phyloP scores from a whole-genome alignment of 441 rosid species.

The Dalechampia spathulata region DNA sequence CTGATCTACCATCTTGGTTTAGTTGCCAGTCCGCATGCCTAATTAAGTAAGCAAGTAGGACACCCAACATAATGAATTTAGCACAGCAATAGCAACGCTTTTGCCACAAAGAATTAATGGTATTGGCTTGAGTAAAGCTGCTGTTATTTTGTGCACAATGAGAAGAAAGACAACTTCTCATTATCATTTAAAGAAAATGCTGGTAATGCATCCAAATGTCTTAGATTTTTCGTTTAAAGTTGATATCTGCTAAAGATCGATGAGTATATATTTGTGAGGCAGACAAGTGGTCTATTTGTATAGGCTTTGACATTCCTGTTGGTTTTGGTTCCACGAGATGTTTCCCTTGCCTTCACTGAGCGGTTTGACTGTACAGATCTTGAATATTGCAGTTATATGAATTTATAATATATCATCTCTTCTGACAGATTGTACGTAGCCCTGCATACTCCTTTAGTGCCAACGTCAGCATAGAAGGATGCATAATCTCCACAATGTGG shows the following conservation, averaged over 20 bases:
- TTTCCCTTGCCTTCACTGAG: neutral
- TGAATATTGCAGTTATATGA: too few species aligned
- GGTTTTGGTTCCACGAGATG: neutral
- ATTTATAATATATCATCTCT: conserved; percentile 20
- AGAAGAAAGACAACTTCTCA: conserved; percentile 1
- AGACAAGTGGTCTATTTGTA: too few species aligned
- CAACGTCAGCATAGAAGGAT: conserved; percentile 84
- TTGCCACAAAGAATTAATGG: neutral
- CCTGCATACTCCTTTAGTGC: conserved; percentile 68
- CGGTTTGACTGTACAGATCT: neutral
- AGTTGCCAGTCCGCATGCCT: neutral
- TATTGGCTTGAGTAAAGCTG: neutral
- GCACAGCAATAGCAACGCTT: neutral
- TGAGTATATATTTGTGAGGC: neutral
- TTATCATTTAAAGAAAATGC: neutral
- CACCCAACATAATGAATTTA: too few species aligned
- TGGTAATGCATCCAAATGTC: conserved; percentile 1
- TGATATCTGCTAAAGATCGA: neutral
- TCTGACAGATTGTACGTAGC: conserved; percentile 66
- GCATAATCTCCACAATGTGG: conserved; percentile 62
- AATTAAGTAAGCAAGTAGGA: too few species aligned
- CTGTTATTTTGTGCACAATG: conserved; percentile 1
- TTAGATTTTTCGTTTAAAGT: neutral
- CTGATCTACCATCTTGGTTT: neutral
- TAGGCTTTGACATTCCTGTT: too few species aligned